phyloP scores from a whole-genome alignment of 2,329 filamentous ascomycete species.

The Monascus ruber region DNA sequence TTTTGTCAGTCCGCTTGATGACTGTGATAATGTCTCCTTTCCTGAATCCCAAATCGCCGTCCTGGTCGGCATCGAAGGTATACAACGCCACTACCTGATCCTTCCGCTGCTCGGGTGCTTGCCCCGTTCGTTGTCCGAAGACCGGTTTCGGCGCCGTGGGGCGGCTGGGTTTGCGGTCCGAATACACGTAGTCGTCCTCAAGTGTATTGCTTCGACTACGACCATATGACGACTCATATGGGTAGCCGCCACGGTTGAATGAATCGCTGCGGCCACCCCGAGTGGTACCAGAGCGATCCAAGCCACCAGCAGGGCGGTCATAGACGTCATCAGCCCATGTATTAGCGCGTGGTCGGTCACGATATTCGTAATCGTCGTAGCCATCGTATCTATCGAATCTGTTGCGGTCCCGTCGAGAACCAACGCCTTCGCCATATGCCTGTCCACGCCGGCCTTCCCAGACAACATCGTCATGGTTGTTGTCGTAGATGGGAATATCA shows the following conservation, averaged over 20 bases:
- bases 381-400: constrained; percentile 34
- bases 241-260: not conserved
- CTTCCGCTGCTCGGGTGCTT: constrained; percentile 27
- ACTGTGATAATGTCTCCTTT: constrained; percentile 96
- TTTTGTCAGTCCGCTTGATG: constrained; percentile 83
- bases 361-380: constrained; percentile 44
- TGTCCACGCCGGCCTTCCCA: constrained; percentile 68
- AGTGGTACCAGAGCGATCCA: constrained; percentile 24
- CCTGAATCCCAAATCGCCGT: constrained; percentile 87
- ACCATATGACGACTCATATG: constrained; percentile 19
- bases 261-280: constrained; percentile 16
- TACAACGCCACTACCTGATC: constrained; percentile 87
- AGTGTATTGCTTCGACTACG: constrained; percentile 28
- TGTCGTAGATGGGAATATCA: constrained; percentile 80
- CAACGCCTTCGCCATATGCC: constrained; percentile 56
- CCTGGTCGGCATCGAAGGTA: constrained; percentile 88
- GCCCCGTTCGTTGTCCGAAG: constrained; percentile 46
- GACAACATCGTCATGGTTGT: constrained; percentile 67
- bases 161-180: constrained; percentile 56
- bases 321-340: constrained; percentile 42
- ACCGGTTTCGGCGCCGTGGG: constrained; percentile 84
- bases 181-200: constrained; percentile 43
- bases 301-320: constrained; percentile 27
- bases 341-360: constrained; percentile 38
- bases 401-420: constrained; percentile 40